A percentile compares a stretch with the other conserved stretches of the same genome.
These are phyloP conservation scores for Fusarium piperis DNA, from an alignment of 2,329 filamentous ascomycete genomes.

Conservation along the genomic window DNA sequence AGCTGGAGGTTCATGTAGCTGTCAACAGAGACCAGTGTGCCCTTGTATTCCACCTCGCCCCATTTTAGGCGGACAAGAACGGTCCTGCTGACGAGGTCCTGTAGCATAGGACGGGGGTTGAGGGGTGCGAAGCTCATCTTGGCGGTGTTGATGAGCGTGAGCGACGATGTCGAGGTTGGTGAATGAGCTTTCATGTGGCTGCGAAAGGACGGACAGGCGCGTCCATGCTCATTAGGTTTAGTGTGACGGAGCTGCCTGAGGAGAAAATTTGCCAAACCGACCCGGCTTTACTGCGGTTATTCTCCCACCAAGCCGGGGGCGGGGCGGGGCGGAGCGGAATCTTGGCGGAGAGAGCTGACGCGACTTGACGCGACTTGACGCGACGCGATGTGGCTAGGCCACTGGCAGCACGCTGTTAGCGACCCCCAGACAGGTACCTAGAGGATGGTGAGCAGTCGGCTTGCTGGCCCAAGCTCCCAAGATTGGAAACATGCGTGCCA, in stretches of 20 bases:
- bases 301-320: not conserved
- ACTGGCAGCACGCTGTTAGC: not conserved
- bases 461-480: not conserved
- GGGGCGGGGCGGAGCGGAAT: slow-evolving; percentile 7
- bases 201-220: slow-evolving; percentile 35
- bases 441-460: not conserved
- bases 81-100: slow-evolving; percentile 90
- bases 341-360: not conserved
- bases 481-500: not conserved
- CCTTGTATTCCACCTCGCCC: slow-evolving; percentile 98
- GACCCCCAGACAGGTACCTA: not conserved
- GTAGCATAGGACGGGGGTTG: slow-evolving; percentile 96
- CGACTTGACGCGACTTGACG: not conserved
- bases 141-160: slow-evolving; percentile 28
- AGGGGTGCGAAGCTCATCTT: slow-evolving; percentile 79
- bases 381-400: not conserved
- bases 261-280: slow-evolving; percentile 27
- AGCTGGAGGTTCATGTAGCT: slow-evolving; percentile 99
- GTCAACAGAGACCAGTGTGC: slow-evolving; percentile 90
- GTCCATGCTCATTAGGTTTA: slow-evolving; percentile 29
- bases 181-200: slow-evolving; percentile 35
- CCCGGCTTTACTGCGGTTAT: slow-evolving; percentile 30
- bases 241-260: slow-evolving; percentile 27
- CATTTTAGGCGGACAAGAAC: slow-evolving; percentile 95
- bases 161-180: slow-evolving; percentile 28